Conservation (phyloP, 1,139 yeast species). For the Blastobotrys buckinghamii region DNA sequence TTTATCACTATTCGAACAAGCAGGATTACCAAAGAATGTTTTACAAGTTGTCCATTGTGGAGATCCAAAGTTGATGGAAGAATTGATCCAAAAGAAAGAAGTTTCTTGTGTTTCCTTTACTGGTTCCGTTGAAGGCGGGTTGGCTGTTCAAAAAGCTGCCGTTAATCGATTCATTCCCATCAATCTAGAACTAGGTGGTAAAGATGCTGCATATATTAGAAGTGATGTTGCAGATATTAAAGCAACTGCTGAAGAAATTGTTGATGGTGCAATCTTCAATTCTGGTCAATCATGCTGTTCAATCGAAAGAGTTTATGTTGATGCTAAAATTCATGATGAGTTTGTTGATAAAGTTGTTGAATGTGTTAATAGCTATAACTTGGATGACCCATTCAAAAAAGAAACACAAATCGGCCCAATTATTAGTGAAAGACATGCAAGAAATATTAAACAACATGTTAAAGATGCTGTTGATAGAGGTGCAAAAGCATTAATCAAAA, state of each 20-base stretch:
- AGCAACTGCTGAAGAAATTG: conserved; percentile 75
- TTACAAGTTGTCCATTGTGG: conserved; percentile 52
- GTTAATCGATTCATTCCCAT: conserved; percentile 67
- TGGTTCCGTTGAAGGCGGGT: conserved; percentile 81
- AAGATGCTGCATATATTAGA: conserved; percentile 67
- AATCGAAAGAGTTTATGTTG: conserved; percentile 76
- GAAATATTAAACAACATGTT: conserved; percentile 63
- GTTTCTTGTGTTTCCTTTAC: conserved; percentile 78
- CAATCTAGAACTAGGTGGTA: conserved; percentile 90
- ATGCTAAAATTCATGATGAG: conserved; percentile 60
- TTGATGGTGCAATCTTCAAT: conserved; percentile 75
- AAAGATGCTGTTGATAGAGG: conserved; percentile 65
- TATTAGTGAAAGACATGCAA: conserved; percentile 65
- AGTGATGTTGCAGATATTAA: conserved; percentile 53
- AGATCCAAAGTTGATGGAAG: conserved; percentile 62
- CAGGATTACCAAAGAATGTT: conserved; percentile 80
- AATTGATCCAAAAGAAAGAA: conserved; percentile 56
- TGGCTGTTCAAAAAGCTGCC: conserved; percentile 67
- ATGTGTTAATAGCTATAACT: conserved; percentile 42
- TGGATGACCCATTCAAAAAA: conserved; percentile 71
- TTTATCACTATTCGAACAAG: conserved; percentile 55
- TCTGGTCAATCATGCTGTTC: conserved; percentile 92
- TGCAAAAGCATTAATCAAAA: conserved; percentile 67
- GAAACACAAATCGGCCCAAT: conserved; percentile 73
- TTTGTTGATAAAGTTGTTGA: conserved; percentile 64